Base-by-base conservation (phyloP, 2,329 filamentous ascomycete species). In the Ophiobolus disseminans region DNA sequence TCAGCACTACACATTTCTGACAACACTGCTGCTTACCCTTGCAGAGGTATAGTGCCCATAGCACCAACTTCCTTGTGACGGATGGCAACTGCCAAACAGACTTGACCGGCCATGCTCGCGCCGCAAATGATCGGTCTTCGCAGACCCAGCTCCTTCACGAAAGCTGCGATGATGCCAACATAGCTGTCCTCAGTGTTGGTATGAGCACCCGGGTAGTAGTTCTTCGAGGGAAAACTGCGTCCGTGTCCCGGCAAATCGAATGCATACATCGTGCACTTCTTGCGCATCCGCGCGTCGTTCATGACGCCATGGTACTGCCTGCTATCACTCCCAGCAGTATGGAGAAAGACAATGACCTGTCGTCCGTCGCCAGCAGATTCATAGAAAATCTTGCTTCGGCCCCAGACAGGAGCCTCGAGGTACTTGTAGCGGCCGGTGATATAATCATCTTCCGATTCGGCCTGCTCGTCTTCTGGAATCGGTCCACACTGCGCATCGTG, bases 231-330 rank as follows among this genome's bases (percentile, higher is more conserved):
- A 47, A 80, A 81, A 35, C 73, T 76, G 5, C 77, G 62, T 1
- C 78, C 78, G 51, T 81, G 79, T 2, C 75, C 77, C 0, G 78
- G 79, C 8, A 81, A 66, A 57, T 81, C 79, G 37, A 81, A 78
- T 1, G 76, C 76, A 35, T 75, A 76, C 78, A 81, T 81, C 16
- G 71, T 76, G 46, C 76, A 79, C 43, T 69, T 76, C 61, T 78
- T 73, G 16, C 74, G 68, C 76, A 79, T 79, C 10, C 69, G 65
- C 21, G 65, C 47, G 45, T 80, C 72, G 45, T 80, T 81, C 76
- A 82, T 76, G 2, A 81, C 78, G 16, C 78, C 78, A 42, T 81
- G 79, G 42, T 80, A 81, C 57, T 81, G 78, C 21, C 78, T 62
- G 21, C 71, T 69, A 51, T 81, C 79, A 39, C 74, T 75, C 2